A percentile compares a stretch with the other conserved stretches of the same genome.
Evolutionary conservation across 169 alveolate genomes (phyloP).

Genomic region (Plasmodium berghei): DNA sequence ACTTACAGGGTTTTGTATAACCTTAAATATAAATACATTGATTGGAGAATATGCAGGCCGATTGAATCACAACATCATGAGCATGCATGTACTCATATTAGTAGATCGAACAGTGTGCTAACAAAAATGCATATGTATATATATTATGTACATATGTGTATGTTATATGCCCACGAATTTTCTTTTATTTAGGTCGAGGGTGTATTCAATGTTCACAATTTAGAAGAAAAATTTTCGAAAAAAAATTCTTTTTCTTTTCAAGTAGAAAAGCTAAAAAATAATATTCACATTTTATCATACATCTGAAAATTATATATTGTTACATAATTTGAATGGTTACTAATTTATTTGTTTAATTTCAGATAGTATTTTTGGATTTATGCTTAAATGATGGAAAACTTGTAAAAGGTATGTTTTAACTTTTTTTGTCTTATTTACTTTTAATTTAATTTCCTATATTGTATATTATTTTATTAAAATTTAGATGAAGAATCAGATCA

Average conservation of each 20-base stretch:
- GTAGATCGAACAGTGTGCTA: background rate
- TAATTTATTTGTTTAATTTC: background rate
- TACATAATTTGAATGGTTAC: background rate
- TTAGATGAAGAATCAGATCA: conserved; percentile 25
- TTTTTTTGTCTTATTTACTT: background rate
- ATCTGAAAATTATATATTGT: background rate
- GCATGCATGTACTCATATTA: conserved; percentile 10
- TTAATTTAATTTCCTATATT: background rate
- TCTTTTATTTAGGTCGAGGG: conserved; percentile 43
- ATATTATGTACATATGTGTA: conserved; percentile 1
- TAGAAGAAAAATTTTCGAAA: conserved; percentile 26
- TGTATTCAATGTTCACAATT: conserved; percentile 29
- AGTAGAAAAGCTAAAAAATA: conserved; percentile 1
- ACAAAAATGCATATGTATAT: background rate
- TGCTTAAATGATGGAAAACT: conserved; percentile 31
- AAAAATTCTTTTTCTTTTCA: conserved; percentile 40
- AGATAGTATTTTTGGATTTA: conserved; percentile 42
- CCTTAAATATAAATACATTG: conserved; percentile 59
- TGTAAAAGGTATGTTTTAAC: conserved; percentile 16
- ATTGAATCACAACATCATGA: conserved; percentile 46
- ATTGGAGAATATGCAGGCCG: conserved; percentile 42
- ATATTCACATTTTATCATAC: background rate
- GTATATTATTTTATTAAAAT: background rate
- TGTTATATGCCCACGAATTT: background rate
- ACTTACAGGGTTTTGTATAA: conserved; percentile 27